Percentiles rank a stretch among this genome's conserved stretches.
Evolutionary conservation across 1,284 basidiomycete genomes (phyloP).

Genomic region (Ustilago xerochloae): DNA sequence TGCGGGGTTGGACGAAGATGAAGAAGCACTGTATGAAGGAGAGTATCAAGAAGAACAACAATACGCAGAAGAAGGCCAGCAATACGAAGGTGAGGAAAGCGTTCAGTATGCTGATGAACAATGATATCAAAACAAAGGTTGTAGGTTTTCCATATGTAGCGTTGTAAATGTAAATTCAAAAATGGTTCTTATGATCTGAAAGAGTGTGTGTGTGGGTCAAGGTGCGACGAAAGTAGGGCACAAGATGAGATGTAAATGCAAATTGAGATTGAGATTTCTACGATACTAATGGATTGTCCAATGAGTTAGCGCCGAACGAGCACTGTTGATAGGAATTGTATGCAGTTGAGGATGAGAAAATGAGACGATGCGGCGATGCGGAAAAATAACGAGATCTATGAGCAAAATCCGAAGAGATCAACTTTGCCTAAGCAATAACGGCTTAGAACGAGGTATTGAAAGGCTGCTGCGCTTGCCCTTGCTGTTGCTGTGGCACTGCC

Average conservation of each 20-base stretch:
- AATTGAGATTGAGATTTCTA: not conserved
- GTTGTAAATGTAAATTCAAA: not conserved
- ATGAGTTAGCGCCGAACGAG: no score
- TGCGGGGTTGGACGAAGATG: constrained; percentile 69
- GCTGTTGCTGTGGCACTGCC: constrained; percentile 7
- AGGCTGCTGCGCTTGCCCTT: constrained; percentile 3
- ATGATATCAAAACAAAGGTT: not conserved
- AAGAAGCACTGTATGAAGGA: constrained; percentile 57
- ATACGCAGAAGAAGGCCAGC: not conserved
- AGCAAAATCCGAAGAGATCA: no score
- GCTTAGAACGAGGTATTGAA: constrained; percentile 18
- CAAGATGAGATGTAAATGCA: not conserved
- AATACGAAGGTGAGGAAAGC: constrained; percentile 8
- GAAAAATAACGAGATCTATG: no score
- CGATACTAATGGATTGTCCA: no score
- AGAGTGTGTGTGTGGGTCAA: no score
- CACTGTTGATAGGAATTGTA: no score
- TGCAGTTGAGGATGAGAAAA: no score
- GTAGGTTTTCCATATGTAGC: not conserved
- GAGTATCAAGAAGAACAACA: constrained; percentile 37
- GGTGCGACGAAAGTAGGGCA: no score
- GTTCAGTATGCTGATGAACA: constrained; percentile 44
- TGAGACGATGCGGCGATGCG: no score
- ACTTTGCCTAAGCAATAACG: no score
- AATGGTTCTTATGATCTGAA: not conserved